Conservation (phyloP, 1,284 basidiomycete genomes). For the Anthracocystis walkeri region DNA sequence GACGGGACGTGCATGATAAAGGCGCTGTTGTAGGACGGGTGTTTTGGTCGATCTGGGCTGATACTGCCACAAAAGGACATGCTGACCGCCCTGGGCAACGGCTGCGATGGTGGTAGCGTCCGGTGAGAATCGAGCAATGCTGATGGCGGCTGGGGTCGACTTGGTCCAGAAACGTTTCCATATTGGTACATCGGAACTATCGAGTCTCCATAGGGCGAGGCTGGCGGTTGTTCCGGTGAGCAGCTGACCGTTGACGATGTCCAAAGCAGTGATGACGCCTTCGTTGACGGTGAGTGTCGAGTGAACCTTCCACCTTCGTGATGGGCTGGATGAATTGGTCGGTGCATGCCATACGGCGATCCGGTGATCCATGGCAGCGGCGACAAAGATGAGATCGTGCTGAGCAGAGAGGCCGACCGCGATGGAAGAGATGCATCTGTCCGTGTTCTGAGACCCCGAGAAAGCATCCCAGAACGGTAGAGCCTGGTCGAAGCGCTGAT, state of each 20-base stretch:
- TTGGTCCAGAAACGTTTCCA: conserved; percentile 51
- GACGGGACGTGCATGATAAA: conserved; percentile 45
- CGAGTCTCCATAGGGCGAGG: conserved; percentile 48
- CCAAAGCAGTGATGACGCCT: conserved; percentile 34
- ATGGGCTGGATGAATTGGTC: conserved; percentile 14
- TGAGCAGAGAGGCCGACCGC: conserved; percentile 27
- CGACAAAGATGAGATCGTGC: conserved; percentile 24
- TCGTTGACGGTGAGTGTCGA: conserved; percentile 49
- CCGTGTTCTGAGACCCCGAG: conserved; percentile 38
- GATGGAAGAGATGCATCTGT: conserved; percentile 30
- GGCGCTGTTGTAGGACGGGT: conserved; percentile 33
- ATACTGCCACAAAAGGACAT: conserved; percentile 47
- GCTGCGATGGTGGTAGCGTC: conserved; percentile 50
- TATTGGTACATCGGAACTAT: conserved; percentile 36
- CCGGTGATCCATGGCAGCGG: conserved; percentile 49
- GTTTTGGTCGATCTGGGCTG: conserved; percentile 27
- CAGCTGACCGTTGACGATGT: conserved; percentile 36
- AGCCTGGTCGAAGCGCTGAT: conserved; percentile 44
- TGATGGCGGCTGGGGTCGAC: conserved; percentile 28
- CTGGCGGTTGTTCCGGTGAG: conserved; percentile 33
- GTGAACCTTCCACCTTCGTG: conserved; percentile 50
- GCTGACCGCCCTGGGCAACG: conserved; percentile 32
- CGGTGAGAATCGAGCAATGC: conserved; percentile 40
- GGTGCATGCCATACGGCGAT: conserved; percentile 47
- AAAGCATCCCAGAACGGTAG: conserved; percentile 57